Percentiles rank a stretch among this genome's conserved stretches.
Evolutionary conservation across 2,329 filamentous ascomycete species (phyloP).

Genomic region (Epichloe hybrida): DNA sequence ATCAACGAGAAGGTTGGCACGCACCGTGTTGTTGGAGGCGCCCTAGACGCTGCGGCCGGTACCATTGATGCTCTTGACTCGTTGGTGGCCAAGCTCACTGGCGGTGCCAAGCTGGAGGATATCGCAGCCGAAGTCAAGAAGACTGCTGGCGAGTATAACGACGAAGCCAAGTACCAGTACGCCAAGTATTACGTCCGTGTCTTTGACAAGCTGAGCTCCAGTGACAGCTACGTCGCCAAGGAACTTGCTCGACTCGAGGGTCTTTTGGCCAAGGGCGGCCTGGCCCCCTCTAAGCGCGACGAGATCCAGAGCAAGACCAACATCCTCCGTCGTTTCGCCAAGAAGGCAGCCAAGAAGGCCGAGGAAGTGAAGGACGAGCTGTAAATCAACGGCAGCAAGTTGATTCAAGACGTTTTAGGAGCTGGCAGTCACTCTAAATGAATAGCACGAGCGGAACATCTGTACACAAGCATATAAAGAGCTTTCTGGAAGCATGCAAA

Average conservation of each 20-base stretch:
- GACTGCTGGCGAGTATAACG: conserved; percentile 52
- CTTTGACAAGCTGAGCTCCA: conserved; percentile 69
- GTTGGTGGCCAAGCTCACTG: conserved; percentile 61
- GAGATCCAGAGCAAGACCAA: conserved; percentile 80
- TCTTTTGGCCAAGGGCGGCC: conserved; percentile 72
- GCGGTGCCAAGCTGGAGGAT: conserved; percentile 46
- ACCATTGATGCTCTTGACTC: conserved; percentile 68
- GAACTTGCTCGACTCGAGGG: conserved; percentile 69
- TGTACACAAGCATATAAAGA: neutral
- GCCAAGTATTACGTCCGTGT: conserved; percentile 91
- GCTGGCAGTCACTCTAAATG: neutral
- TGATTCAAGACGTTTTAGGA: conserved; percentile 1
- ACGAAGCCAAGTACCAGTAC: conserved; percentile 54
- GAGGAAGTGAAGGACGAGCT: conserved; percentile 36
- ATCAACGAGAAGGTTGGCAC: conserved; percentile 84
- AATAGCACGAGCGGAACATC: neutral
- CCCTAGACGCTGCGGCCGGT: conserved; percentile 64
- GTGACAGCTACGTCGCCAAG: conserved; percentile 68
- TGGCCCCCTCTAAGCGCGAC: conserved; percentile 76
- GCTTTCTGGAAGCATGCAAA: neutral
- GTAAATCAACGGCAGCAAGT: conserved; percentile 15
- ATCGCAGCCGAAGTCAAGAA: conserved; percentile 60
- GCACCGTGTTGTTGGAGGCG: conserved; percentile 68
- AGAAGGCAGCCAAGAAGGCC: conserved; percentile 40
- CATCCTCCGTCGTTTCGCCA: conserved; percentile 66